Percentiles rank a stretch among this genome's conserved stretches.
These are phyloP conservation scores for Candida insectalens DNA, from an alignment of 805 yeast genomes.

Conservation along the genomic window DNA sequence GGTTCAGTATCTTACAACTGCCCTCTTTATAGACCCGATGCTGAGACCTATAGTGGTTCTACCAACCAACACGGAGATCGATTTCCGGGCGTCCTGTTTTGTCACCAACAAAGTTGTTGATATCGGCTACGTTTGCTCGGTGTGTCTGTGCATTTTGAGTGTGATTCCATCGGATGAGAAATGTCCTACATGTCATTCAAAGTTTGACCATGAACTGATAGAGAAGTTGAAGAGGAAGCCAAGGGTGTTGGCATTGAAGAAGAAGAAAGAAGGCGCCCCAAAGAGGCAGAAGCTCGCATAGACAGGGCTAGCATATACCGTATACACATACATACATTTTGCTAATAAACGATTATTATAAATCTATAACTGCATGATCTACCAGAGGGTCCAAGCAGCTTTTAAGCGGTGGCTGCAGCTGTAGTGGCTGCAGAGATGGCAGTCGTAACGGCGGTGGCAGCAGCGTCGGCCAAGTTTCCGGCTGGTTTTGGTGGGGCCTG, in stretches of 20 bases:
- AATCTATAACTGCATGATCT: too few relatives aligned
- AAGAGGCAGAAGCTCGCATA: conserved; percentile 7
- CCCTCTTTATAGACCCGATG: conserved; percentile 80
- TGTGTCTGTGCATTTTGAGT: conserved; percentile 78
- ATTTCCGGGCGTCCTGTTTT: conserved; percentile 91
- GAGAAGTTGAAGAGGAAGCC: conserved; percentile 53
- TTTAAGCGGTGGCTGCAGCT: background rate
- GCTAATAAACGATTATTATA: too few relatives aligned
- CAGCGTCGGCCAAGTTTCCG: conserved; percentile 7
- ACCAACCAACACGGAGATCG: conserved; percentile 79
- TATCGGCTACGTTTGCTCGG: conserved; percentile 90
- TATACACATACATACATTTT: background rate
- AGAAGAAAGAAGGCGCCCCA: too few relatives aligned
- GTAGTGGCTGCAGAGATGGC: conserved; percentile 2
- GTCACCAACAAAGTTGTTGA: conserved; percentile 86
- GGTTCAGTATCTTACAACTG: conserved; percentile 73
- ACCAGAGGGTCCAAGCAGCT: too few relatives aligned
- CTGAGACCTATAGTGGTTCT: conserved; percentile 65
- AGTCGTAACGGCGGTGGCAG: conserved; percentile 5
- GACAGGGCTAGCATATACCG: background rate
- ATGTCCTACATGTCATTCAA: conserved; percentile 85
- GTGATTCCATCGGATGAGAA: conserved; percentile 51
- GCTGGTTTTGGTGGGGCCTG: conserved; percentile 16
- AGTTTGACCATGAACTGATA: conserved; percentile 58
- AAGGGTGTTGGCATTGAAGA: conserved; percentile 21